Evolutionary conservation across 768 basidiomycete species (phyloP), one percentile per base, ranked within the genome.

Genomic region (Russula olivacea): DNA sequence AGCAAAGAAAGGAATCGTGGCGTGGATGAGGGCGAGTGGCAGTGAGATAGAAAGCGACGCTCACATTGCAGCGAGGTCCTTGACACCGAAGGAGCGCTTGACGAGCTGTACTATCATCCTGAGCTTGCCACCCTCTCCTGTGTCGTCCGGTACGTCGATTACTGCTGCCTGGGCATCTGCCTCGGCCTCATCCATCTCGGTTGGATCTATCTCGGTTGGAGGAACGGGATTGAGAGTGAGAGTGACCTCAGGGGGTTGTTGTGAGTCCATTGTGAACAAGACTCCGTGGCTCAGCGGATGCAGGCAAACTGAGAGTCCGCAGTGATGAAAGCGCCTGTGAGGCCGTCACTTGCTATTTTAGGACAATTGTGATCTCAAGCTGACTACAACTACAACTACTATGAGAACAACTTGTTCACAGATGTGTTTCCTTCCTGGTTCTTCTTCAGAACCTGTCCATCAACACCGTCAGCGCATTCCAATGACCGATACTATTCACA

Each of bases 51-150:
- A 34, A 41, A 4, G 12, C 2, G 17, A 57, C 19, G 36, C 57
- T 83, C 86, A 94, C 94, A 97, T 91, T 36, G 93, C 81, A 65
- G 93, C 94, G 65, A 98, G 91, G 72, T 97, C 95, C 76, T 95
- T 94, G 49, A 96, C 93, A 7, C 93, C 94, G 36, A 97, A 79
- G 69, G 83, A 93, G 75, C 88, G 92, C 79, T 93, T 94, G 67
- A 95, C 84, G 59, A 98, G 83, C 71, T 89, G 86, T 19, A 98
- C 78, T 54, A 98, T 91, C 86, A 95, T 93, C 82, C 89, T 94
- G 63, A 97, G 79, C 80, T 90, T 95, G 52, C 92, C 89, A 64
- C 92, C 91, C 73, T 98, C 95, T 36, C 89, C 88, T 47, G 80
- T 71, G 61, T 92, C 90, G 40, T 68, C 67, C n/a, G 67, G 61